Evolutionary conservation across 192 early-diverging fungal species (phyloP).

Genomic region (Entomortierella lignicola): DNA sequence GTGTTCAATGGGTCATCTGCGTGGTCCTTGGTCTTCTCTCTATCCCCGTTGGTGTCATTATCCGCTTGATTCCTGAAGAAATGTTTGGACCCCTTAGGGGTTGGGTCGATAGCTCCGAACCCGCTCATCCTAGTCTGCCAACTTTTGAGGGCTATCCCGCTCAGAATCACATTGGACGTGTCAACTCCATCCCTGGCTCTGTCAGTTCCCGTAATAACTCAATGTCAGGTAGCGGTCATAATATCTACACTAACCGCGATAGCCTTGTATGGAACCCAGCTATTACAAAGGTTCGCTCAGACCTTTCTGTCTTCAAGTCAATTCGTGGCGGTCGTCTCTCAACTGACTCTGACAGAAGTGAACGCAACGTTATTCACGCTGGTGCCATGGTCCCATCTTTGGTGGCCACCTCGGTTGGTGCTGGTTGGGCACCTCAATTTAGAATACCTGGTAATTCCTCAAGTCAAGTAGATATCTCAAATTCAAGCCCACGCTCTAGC

Average conservation of each 20-base stretch:
- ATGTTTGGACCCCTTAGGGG: conserved; percentile 48
- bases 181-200: conserved; percentile 41
- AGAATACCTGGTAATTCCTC: conserved; percentile 32
- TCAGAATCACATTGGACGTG: conserved; percentile 17
- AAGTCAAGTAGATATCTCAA: conserved; percentile 32
- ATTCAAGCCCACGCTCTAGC: conserved; percentile 42
- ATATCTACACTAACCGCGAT: conserved; percentile 52
- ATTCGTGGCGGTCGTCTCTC: conserved; percentile 55
- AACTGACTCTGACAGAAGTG: conserved; percentile 37
- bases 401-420: conserved; percentile 55
- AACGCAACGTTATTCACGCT: conserved; percentile 39
- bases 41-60: conserved; percentile 82
- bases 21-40: conserved; percentile 81
- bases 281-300: conserved; percentile 50
- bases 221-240: conserved; percentile 24
- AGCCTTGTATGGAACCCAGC: conserved; percentile 60
- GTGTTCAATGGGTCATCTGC: conserved; percentile 84
- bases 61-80: conserved; percentile 85
- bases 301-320: conserved; percentile 55
- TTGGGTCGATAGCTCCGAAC: conserved; percentile 26
- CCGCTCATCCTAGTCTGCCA: conserved; percentile 17
- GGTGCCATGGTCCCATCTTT: conserved; percentile 51
- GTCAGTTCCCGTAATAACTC: conserved; percentile 37
- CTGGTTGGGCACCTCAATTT: conserved; percentile 55
- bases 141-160: conserved; percentile 38